Percentiles rank a stretch among this genome's conserved stretches.
Conservation (phyloP, 345 rosid genomes). For the Atalantia buxifolia region DNA sequence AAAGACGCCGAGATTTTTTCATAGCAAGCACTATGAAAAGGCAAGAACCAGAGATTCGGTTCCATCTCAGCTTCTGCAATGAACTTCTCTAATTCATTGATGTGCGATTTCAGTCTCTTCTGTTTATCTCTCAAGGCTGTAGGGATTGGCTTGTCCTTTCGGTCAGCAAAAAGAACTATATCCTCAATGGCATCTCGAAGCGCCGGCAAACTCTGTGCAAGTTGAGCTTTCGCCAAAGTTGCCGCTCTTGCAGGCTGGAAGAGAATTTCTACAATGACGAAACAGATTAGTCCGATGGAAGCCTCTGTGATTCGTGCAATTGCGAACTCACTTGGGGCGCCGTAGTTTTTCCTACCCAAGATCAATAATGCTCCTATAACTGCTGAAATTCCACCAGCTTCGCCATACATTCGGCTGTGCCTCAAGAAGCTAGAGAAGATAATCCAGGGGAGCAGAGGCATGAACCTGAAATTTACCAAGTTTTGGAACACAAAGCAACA, state of each 20-base stretch:
- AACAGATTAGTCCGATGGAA: constrained; percentile 55
- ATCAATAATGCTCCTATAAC: constrained; percentile 57
- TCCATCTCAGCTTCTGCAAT: constrained; percentile 47
- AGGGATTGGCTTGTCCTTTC: constrained; percentile 26
- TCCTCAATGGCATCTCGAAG: constrained; percentile 26
- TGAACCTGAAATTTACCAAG: constrained; percentile 36
- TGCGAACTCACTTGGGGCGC: constrained; percentile 50
- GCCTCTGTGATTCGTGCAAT: constrained; percentile 57
- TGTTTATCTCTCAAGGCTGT: constrained; percentile 29
- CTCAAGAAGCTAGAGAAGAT: constrained; percentile 50
- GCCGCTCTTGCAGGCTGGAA: constrained; percentile 53
- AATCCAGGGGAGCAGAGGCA: constrained; percentile 65
- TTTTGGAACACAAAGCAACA: constrained; percentile 44
- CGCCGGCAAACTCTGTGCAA: constrained; percentile 30
- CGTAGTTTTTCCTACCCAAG: constrained; percentile 60
- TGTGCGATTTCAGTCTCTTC: constrained; percentile 28
- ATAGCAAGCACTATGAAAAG: constrained; percentile 41
- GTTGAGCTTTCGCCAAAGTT: constrained; percentile 48
- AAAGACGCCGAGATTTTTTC: constrained; percentile 36
- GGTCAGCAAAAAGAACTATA: constrained; percentile 22
- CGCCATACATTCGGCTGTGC: constrained; percentile 63
- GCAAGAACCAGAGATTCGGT: constrained; percentile 56
- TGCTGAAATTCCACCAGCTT: constrained; percentile 58
- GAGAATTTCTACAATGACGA: constrained; percentile 42
- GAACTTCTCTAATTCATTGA: constrained; percentile 30